Evolutionary conservation across 306 rosid species (phyloP), one percentile per base, ranked within the genome.

Genomic region (Psophocarpus tetragonolobus): DNA sequence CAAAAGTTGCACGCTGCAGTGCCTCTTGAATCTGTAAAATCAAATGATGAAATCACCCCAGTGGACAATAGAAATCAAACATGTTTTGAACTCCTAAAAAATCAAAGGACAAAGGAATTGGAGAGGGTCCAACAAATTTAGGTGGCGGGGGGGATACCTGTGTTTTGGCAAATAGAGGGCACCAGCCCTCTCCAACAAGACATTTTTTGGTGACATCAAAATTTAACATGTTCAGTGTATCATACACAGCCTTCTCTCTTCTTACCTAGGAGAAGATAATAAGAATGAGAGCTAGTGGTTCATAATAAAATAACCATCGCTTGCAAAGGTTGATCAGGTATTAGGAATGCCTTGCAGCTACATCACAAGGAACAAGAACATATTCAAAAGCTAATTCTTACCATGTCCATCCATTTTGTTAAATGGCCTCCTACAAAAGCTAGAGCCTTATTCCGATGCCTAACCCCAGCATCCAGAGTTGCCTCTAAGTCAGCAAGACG

Each of bases 131-230:
- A 65, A 26, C 65, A 79, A 76, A 33, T 13, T 63, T 76, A 38
- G 23, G 32, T n/a, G n/a, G n/a, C n/a, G 26, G 61, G 29, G 17
- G 30, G 26, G 65, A 48, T 77, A 93, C 97, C 97, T 89, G 84
- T 32, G 86, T 2, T 85, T 85, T 89, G 41, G 97, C 94, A 85
- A 88, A 91, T 33, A 91, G 77, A 53, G 97, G 98, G 71, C 94
- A 93, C 98, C 98, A 93, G 47, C 94, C 97, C 84, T 91, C 98
- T 71, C 97, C 98, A 68, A 93, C 94, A 27, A 93, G 94, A 76
- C 98, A 93, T 84, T 93, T 93, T 84, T 93, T 93, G 18, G 97
- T 93, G 68, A 93, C 97, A 80, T 93, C 98, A 77, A 93, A 89
- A 66, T 93, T 93, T 60, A 93, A 80, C 97, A 89, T 91, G 80